Evolutionary conservation across 2,329 filamentous ascomycete genomes (phyloP).

Genomic region (Verticillium dahliae): DNA sequence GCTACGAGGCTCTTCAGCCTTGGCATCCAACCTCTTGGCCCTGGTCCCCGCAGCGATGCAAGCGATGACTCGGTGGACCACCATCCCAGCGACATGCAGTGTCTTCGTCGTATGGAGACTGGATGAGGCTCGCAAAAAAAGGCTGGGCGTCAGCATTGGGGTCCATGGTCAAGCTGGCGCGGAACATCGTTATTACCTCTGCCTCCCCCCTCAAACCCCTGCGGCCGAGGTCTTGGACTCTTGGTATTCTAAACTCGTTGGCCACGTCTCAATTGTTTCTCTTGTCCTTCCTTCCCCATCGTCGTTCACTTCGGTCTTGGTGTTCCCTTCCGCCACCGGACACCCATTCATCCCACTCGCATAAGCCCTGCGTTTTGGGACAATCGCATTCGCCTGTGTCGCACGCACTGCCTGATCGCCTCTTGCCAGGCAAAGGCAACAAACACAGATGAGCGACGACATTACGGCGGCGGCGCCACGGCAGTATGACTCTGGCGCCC

Average conservation of each 20-base stretch:
- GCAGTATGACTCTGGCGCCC: neutral
- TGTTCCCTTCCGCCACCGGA: neutral
- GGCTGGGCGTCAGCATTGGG: neutral
- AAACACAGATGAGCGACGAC: slow-evolving; percentile 1
- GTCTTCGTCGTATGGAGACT: neutral
- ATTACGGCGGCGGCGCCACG: slow-evolving; percentile 1
- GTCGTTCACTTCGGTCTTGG: neutral
- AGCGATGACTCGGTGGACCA: neutral
- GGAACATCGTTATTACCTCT: neutral
- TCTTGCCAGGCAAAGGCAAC: neutral
- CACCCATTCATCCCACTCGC: too few species aligned
- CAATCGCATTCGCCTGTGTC: neutral
- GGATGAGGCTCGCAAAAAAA: neutral
- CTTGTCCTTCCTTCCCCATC: neutral
- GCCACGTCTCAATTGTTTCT: neutral
- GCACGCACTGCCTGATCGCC: neutral
- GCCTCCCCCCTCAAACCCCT: neutral
- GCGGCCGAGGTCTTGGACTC: neutral
- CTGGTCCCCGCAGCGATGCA: neutral
- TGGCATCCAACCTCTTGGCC: neutral
- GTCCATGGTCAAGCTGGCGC: neutral
- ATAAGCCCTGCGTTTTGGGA: neutral
- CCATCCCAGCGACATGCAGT: neutral
- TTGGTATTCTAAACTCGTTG: neutral
- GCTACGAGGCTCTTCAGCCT: slow-evolving; percentile 3